Percentiles rank a stretch among this genome's conserved stretches.
Evolutionary conservation across 108 stramenopile species (phyloP).

Genomic region (Nannochloropsis granulata): DNA sequence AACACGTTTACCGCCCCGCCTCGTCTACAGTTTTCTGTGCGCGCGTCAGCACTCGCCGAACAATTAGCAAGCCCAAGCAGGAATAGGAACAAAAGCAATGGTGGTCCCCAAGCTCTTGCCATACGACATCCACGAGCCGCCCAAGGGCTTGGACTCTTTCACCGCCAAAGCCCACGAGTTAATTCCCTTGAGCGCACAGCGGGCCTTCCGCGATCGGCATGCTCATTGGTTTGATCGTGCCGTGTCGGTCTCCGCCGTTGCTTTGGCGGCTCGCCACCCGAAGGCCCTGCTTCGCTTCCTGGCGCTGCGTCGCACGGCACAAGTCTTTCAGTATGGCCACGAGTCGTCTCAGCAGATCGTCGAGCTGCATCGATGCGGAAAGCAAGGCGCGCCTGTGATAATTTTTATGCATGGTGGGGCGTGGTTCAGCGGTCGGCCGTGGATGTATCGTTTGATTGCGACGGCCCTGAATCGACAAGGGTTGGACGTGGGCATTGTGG

Average conservation of each 20-base stretch:
- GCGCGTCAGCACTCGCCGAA: not conserved
- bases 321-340: not conserved
- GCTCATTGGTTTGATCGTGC: not conserved
- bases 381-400: not conserved
- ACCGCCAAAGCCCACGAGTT: not conserved
- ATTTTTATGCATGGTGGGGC: not conserved
- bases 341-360: not conserved
- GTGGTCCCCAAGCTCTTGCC: not conserved
- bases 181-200: not conserved
- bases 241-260: not conserved
- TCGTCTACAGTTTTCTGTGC: not conserved
- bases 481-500: not conserved
- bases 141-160: not conserved
- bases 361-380: not conserved
- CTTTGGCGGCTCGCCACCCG: not conserved
- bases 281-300: not conserved
- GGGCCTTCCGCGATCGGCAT: not conserved
- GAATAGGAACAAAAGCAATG: not conserved
- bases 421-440: not conserved
- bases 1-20: too few species aligned
- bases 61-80: not conserved
- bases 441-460: not conserved
- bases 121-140: not conserved
- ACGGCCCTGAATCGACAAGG: not conserved
- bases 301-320: not conserved